Evolutionary conservation across 257 asterid genomes (phyloP), one percentile per base, ranked within the genome.

Genomic region (Plantago ovata): DNA sequence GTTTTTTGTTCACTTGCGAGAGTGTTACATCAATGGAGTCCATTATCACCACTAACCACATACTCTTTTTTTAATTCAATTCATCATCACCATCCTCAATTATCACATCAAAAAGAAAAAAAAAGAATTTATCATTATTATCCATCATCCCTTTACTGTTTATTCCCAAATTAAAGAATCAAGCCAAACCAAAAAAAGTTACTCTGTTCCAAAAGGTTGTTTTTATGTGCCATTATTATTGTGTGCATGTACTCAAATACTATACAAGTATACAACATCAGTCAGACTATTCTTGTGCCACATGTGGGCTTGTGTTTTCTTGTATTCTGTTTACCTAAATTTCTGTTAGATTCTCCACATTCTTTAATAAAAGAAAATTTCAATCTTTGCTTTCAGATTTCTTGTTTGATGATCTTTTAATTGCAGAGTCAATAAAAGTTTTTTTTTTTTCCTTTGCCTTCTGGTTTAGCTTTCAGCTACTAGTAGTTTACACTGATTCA

Each of bases 21-120:
- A 16, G 73, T 86, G 63, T 64, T 65, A 72, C 81, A 72, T 75
- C 90, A 61, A 71, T 83, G 92, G 88, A 79, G 77, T 76, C 92
- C 83, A 72, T 58, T 69, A 73, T 20, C 42, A 73, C 61, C 71
- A 60, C 70, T 51, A 62, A 57, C 68, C 50, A 24, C 19, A 33
- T 18, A 24, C 15, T 6, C 3, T 21, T 44, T 63, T 58, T 56
- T 73, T 67, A 59, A 59, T 47, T 65, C 64, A 39, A 63, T 33
- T 36, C 44, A 3, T 28, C 36, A 28, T 28, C 36, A 28, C 36
- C 36, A 49, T 13, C 13, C 22, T 8, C 54, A 49, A 48, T 18
- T 49, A 49, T 18, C 7, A 14, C 44, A 18, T 64, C 58, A 58
- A 43, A 53, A 59, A 54, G 21, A 66, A 66, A 62, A 4, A 40